A percentile compares a stretch with the other conserved stretches of the same genome.
Evolutionary conservation across 1,284 basidiomycete species (phyloP).

Genomic region (Ustilago shanxiensis): DNA sequence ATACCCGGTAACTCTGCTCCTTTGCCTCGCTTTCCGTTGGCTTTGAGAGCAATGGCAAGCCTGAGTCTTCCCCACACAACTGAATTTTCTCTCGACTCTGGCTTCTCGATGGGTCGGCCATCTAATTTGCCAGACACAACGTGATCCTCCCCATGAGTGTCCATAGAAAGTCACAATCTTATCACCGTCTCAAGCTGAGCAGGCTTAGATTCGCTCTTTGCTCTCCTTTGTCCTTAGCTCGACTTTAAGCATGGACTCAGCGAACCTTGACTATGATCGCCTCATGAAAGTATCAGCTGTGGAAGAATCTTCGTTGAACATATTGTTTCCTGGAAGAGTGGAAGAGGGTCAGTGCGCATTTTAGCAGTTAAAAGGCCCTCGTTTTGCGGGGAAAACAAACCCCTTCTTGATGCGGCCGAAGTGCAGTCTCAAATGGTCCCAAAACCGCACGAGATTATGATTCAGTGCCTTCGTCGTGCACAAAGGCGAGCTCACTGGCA

Average conservation of each 20-base stretch:
- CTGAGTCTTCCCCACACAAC: not conserved
- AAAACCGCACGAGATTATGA: constrained; percentile 21
- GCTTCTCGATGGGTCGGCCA: not conserved
- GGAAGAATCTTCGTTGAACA: not conserved
- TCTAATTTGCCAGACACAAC: no score
- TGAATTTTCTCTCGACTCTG: not conserved
- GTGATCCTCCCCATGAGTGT: no score
- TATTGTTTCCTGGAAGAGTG: not conserved
- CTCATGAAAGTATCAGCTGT: not conserved
- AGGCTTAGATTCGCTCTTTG: not conserved
- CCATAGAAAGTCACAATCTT: no score
- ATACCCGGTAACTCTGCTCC: constrained; percentile 25
- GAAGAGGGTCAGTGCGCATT: not conserved
- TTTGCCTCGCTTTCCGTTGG: not conserved
- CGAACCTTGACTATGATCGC: not conserved
- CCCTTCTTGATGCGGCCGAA: constrained; percentile 15
- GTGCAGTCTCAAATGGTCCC: not conserved
- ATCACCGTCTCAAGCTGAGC: not conserved
- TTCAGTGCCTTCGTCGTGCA: not conserved
- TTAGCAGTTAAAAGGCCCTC: not conserved
- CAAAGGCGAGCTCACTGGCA: constrained; percentile 14
- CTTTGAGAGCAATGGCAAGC: not conserved
- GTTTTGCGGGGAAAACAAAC: constrained; percentile 28
- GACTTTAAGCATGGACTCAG: no score
- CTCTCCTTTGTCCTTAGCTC: not conserved